Evolutionary conservation across 192 early-diverging fungal species (phyloP).

Genomic region (Piromyces finnis): DNA sequence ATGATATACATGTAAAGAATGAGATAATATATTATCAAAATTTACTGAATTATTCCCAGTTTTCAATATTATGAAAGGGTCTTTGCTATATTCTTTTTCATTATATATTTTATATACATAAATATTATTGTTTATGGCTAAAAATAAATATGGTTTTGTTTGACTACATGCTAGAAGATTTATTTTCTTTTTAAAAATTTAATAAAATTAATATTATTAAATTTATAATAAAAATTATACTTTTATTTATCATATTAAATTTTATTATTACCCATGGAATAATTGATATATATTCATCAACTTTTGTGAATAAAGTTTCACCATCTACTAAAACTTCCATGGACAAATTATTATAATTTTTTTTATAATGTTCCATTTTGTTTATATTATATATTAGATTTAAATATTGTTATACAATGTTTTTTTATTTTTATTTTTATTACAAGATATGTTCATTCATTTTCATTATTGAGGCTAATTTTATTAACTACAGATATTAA

Average conservation of each 20-base stretch:
- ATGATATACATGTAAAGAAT: too few species aligned
- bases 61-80: not conserved
- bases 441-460: too few species aligned
- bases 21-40: too few species aligned
- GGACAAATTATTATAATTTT: not conserved
- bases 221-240: too few species aligned
- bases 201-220: too few species aligned
- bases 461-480: too few species aligned
- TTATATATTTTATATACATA: not conserved
- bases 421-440: too few species aligned
- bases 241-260: not conserved
- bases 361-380: not conserved
- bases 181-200: not conserved
- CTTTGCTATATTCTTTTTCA: not conserved
- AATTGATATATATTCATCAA: not conserved
- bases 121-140: not conserved
- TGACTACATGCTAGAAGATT: not conserved
- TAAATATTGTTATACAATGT: too few species aligned
- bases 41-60: not conserved
- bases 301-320: not conserved
- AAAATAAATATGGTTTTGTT: not conserved
- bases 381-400: not conserved
- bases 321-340: not conserved
- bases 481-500: too few species aligned
- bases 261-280: not conserved